Base-by-base conservation (phyloP, 2,329 filamentous ascomycete species). In the Byssoonygena ceratinophila region DNA sequence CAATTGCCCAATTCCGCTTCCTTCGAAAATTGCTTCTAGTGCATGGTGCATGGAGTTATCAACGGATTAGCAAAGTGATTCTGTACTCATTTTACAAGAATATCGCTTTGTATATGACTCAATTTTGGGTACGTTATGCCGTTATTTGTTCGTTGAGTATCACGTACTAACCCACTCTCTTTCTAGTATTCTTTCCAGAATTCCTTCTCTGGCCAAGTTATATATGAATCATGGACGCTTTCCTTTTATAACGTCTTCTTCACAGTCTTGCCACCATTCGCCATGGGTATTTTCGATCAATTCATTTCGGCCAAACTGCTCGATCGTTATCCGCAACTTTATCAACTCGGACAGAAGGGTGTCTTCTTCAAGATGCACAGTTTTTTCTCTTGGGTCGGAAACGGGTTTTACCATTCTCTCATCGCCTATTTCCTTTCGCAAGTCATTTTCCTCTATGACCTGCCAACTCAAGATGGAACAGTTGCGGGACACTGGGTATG, bases 11-110 rank as follows among this genome's bases (percentile, higher is more conserved):
- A 68, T 98, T 98, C 76, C 83, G 91, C 53, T 98, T 85, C 70
- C 79, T 98, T 46, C 85, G 89, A 59, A 98, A 98, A 71, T 76
- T 98, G 51, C 78, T 97, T 25, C 79, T 98, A 23, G 92, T 98
- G 9, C 92, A 98, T 65, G 92, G 92, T 22, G 84, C 90, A 4
- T 98, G 92, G 92, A 94, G 88, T 66, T 98, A 98, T 66, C 91
- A 96, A 67, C 85, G 92, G 54, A 85, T 98, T 66, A 91, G 86
- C 77, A 95, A 94, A 73, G 89, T 94, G 54, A 97, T 98, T 62
- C 71, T 98, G 57, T 98, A 95, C 72, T 97, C 92, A 5, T 98
- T 97, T 69, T 98, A 98, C 77, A 98, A 98, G 77, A 98, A 98
- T 72, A 96, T 97, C 60, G 85, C 90, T 18, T 76, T 98, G 56